Percentiles rank a stretch among this genome's conserved stretches.
Evolutionary conservation across 2,329 filamentous ascomycete species (phyloP).

Genomic region (Fusarium graminum): DNA sequence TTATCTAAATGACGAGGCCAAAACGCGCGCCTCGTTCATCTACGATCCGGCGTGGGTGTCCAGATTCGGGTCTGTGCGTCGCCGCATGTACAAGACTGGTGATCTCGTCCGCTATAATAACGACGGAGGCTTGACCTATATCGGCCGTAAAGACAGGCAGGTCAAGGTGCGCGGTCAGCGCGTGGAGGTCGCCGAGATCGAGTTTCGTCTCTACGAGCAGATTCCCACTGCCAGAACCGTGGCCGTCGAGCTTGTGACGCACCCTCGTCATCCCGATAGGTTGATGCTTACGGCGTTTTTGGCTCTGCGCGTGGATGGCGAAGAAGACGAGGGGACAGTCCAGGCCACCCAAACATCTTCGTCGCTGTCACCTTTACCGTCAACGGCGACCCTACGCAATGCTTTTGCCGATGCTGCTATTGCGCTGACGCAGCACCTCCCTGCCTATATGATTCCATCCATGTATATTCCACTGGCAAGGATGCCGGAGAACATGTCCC

Average conservation of each 20-base stretch:
- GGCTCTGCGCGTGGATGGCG: slow-evolving; percentile 10
- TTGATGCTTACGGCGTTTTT: slow-evolving; percentile 14
- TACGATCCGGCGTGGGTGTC: slow-evolving; percentile 15
- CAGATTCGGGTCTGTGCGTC: slow-evolving; percentile 21
- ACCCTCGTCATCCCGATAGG: slow-evolving; percentile 12
- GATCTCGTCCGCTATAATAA: slow-evolving; percentile 32
- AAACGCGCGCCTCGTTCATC: slow-evolving; percentile 49
- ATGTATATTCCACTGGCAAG: slow-evolving; percentile 15
- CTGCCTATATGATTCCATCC: slow-evolving; percentile 16
- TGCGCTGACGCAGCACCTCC: slow-evolving; percentile 13
- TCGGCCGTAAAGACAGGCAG: slow-evolving; percentile 67
- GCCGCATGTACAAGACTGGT: slow-evolving; percentile 42
- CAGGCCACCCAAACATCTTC: slow-evolving; percentile 13
- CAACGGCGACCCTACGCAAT: slow-evolving; percentile 11
- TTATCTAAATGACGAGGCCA: slow-evolving; percentile 12
- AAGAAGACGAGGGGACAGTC: slow-evolving; percentile 13
- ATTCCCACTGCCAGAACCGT: slow-evolving; percentile 14
- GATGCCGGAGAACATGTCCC: slow-evolving; percentile 14
- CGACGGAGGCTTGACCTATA: slow-evolving; percentile 55
- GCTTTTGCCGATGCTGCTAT: slow-evolving; percentile 12
- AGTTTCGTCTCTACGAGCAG: slow-evolving; percentile 32
- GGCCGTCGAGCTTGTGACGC: slow-evolving; percentile 16
- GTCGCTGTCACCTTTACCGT: slow-evolving; percentile 15
- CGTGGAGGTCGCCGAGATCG: slow-evolving; percentile 58
- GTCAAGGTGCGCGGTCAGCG: slow-evolving; percentile 69